These are phyloP conservation scores for Chaetomium strumarium DNA, from an alignment of 2,329 filamentous ascomycete species.

Conservation along the genomic window DNA sequence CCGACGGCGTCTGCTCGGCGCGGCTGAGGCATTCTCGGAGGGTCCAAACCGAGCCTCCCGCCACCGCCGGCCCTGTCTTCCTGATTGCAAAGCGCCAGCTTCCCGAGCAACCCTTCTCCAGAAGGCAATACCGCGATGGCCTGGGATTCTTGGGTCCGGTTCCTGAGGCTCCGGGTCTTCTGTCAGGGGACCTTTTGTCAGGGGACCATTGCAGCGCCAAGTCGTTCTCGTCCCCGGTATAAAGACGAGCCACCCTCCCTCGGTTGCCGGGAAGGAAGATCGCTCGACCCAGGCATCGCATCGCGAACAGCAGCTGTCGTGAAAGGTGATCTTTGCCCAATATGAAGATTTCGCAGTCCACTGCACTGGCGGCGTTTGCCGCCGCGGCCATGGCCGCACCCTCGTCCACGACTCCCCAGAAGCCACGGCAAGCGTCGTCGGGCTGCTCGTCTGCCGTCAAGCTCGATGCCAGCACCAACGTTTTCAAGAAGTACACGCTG, in stretches of 20 bases:
- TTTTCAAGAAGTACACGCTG: slow-evolving; percentile 35
- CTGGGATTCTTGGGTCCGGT: background rate
- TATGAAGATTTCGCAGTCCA: slow-evolving; percentile 35
- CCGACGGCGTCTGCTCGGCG: slow-evolving; percentile 18
- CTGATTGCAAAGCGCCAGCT: slow-evolving; percentile 28
- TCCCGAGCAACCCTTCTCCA: slow-evolving; percentile 9
- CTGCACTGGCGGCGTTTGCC: slow-evolving; percentile 33
- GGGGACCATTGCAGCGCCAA: slow-evolving; percentile 9
- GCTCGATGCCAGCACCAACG: slow-evolving; percentile 35
- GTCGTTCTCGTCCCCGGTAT: slow-evolving; percentile 17
- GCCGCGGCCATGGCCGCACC: slow-evolving; percentile 32
- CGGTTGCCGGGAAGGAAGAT: slow-evolving; percentile 4
- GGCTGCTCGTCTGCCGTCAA: slow-evolving; percentile 33
- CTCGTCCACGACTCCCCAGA: slow-evolving; percentile 25
- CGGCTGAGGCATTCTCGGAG: slow-evolving; percentile 27
- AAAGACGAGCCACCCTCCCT: slow-evolving; percentile 22
- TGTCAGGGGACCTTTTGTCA: background rate
- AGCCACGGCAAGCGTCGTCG: slow-evolving; percentile 27
- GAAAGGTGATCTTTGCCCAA: slow-evolving; percentile 18
- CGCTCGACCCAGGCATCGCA: slow-evolving; percentile 16
- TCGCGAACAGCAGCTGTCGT: background rate
- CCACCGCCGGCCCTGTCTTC: slow-evolving; percentile 31
- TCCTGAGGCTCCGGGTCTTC: background rate
- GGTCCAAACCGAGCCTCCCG: slow-evolving; percentile 25
- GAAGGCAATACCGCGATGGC: background rate